phyloP scores from a whole-genome alignment of 805 yeast species.

The Yarrowia sp. region DNA sequence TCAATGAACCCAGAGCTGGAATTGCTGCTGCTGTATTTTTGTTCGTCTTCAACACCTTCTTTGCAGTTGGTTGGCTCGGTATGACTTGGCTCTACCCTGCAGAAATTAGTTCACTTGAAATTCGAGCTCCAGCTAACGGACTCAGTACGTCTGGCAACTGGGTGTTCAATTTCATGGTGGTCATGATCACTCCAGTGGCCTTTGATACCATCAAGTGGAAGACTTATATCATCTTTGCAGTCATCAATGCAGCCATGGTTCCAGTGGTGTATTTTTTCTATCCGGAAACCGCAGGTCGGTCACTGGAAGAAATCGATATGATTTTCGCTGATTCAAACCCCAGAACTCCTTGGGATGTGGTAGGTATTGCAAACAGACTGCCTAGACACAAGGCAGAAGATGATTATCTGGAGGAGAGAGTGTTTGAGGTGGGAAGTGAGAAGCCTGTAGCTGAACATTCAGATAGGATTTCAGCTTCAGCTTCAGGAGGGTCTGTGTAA shows the following conservation, averaged over 20 bases:
- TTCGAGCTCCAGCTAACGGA: background rate
- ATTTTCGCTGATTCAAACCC: slow-evolving; percentile 34
- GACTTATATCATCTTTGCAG: background rate
- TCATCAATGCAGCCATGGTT: background rate
- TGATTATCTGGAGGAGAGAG: background rate
- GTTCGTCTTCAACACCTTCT: background rate
- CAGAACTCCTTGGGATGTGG: slow-evolving; percentile 46
- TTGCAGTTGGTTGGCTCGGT: background rate
- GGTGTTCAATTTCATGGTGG: background rate
- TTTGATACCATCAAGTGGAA: background rate
- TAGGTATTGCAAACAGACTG: slow-evolving; percentile 38
- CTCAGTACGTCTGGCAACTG: background rate
- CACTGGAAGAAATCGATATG: background rate
- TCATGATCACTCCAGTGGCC: background rate
- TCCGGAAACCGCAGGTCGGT: background rate
- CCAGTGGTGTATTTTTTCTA: background rate
- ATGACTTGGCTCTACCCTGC: background rate
- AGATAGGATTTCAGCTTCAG: background rate
- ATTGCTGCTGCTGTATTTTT: background rate
- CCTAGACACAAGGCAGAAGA: slow-evolving; percentile 29
- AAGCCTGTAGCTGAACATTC: background rate
- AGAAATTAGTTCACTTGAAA: background rate
- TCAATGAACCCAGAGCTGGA: background rate
- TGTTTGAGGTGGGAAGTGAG: background rate
- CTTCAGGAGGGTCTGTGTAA: background rate